These are phyloP conservation scores for Remersonia thermophila DNA, from an alignment of 2,329 filamentous ascomycete species.

Conservation along the genomic window DNA sequence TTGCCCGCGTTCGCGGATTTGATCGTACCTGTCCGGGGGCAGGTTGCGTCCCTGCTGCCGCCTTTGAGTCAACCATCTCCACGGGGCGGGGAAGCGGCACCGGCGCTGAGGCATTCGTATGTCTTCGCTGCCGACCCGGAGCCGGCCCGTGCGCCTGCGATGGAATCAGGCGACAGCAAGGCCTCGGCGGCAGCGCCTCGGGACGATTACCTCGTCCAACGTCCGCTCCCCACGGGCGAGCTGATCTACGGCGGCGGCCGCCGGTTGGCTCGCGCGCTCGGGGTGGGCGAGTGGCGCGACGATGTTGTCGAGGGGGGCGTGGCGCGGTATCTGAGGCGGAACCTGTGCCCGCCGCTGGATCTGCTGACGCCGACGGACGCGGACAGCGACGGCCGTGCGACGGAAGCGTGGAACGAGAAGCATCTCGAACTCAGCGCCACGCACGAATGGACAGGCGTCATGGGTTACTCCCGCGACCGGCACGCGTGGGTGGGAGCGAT, in stretches of 20 bases:
- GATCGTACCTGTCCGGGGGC: constrained; percentile 65
- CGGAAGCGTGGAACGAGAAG: no score
- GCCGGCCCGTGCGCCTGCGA: no score
- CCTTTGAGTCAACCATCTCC: constrained; percentile 23
- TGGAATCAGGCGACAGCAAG: constrained; percentile 1
- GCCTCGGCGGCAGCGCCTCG: constrained; percentile 27
- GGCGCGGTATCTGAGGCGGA: constrained; percentile 40
- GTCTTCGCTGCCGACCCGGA: constrained; percentile 40
- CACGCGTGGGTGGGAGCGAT: constrained; percentile 60
- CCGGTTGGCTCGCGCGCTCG: constrained; percentile 36
- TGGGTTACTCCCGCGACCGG: constrained; percentile 60
- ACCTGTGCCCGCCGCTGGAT: constrained; percentile 31
- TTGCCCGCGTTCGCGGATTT: constrained; percentile 56
- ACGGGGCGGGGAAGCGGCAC: constrained; percentile 1
- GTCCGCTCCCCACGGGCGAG: constrained; percentile 44
- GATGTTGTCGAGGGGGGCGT: constrained; percentile 30
- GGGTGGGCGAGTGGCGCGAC: constrained; percentile 27
- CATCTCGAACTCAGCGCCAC: constrained; percentile 35
- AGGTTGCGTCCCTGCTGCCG: constrained; percentile 55
- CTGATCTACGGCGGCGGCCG: constrained; percentile 63
- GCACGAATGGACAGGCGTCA: constrained; percentile 68
- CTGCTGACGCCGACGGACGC: constrained; percentile 18
- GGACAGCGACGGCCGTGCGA: not conserved
- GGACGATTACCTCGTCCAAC: constrained; percentile 63
- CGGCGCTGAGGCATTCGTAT: constrained; percentile 43